Base-by-base conservation (phyloP, 345 rosid species). In the Trapa incisa region DNA sequence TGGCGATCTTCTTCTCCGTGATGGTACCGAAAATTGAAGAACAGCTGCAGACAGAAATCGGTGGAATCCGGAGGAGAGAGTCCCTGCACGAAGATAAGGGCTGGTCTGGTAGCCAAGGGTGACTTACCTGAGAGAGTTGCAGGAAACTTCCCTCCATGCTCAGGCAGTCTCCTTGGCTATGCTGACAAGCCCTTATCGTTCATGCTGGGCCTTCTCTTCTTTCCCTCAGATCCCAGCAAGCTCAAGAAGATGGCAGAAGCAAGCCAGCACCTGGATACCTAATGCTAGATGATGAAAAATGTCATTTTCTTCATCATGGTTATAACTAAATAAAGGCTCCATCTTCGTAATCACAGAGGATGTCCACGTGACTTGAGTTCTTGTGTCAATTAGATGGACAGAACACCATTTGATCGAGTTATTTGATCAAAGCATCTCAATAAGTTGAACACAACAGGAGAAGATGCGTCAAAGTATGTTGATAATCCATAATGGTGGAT, bases 81-180 rank as follows among this genome's bases (percentile, higher is more conserved):
- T 73, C 67, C 82, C 73, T 65, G 5, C 82, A 73, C 75, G 82
- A 71, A 54, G 77, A 57, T 37, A 71, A 76, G 82, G 69, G 71
- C 32, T 47, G 54, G 76, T 79, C 57, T 41, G 74, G 62, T 73
- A 80, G 77, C 79, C 75, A 75, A 72, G 77, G 77, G 77, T 77
- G 78, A 77, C 79, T 72, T 77, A 78, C 83, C 83, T 70, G 71
- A 63, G 29, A 47, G 29, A 47, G 56, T 52, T 37, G n/a, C 36
- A 41, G 0, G 54, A 33, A 32, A 22, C 29, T 22, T 53, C 36
- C 50, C 48, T 22, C n/a, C 16, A 56, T 47, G 35, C 52, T 37
- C 70, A 74, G 83, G 85, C 81, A 77, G 72, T 73, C 83, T 67
- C 69, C 81, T 76, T 75, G 77, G 77, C 81, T 80, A 71, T 15